Percentiles rank a stretch among this genome's conserved stretches.
phyloP scores from a whole-genome alignment of 352 stramenopile species.

The Globisporangium orthogonon region DNA sequence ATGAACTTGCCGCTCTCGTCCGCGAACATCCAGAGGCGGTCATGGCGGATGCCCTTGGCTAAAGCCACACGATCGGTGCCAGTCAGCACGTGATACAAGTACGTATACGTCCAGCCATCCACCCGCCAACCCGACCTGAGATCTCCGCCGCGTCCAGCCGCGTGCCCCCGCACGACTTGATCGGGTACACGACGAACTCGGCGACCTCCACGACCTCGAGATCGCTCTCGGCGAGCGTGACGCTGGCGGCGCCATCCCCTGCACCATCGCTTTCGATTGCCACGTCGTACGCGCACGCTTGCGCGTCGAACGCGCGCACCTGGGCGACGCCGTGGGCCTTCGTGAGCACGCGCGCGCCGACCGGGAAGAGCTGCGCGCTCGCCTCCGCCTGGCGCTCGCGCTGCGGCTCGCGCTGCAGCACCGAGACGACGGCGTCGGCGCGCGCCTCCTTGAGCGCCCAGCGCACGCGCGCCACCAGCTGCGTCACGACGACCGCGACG shows the following conservation, averaged over 20 bases:
- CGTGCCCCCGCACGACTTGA: conserved; percentile 81
- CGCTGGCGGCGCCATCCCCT: conserved; percentile 1
- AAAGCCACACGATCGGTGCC: too few relatives aligned
- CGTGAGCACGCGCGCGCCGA: conserved; percentile 17
- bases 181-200: conserved; percentile 70
- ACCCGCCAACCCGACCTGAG: conserved; percentile 8
- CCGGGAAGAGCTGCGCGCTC: conserved; percentile 16
- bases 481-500: conserved; percentile 13
- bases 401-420: conserved; percentile 26
- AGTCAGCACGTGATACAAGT: too few relatives aligned
- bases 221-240: conserved; percentile 15
- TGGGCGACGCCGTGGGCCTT: conserved; percentile 8
- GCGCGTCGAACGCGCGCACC: conserved; percentile 21
- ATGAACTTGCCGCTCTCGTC: conserved; percentile 64
- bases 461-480: conserved; percentile 6
- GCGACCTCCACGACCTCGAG: conserved; percentile 27
- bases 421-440: conserved; percentile 10
- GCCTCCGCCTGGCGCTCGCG: conserved; percentile 20
- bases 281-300: conserved; percentile 28
- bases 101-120: too few relatives aligned
- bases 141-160: conserved; percentile 34
- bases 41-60: conserved; percentile 49
- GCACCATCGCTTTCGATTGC: conserved; percentile 1
- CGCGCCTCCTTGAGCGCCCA: background rate
- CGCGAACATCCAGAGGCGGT: conserved; percentile 77